These are phyloP conservation scores for Allantophomopsis cytisporea DNA, from an alignment of 2,329 filamentous ascomycete genomes.

Conservation along the genomic window DNA sequence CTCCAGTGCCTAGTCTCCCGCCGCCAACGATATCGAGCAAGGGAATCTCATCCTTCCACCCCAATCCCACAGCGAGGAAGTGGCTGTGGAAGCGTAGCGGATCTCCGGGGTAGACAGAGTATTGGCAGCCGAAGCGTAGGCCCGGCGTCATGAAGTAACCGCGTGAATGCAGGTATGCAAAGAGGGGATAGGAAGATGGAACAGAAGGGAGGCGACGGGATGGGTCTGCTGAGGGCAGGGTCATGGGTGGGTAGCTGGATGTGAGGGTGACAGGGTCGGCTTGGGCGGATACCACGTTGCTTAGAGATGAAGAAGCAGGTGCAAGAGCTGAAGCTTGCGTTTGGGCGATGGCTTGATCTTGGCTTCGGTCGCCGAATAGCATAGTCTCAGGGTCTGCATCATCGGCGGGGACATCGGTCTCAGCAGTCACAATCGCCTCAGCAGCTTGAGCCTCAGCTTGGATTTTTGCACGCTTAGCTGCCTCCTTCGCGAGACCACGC, in stretches of 20 bases:
- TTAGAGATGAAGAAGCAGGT: slow-evolving; percentile 2
- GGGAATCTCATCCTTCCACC: slow-evolving; percentile 79
- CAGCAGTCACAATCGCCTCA: slow-evolving; percentile 2
- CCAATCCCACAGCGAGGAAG: slow-evolving; percentile 71
- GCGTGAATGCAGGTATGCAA: slow-evolving; percentile 61
- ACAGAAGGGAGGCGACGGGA: slow-evolving; percentile 20
- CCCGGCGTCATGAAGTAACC: slow-evolving; percentile 87
- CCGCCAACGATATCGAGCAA: slow-evolving; percentile 77
- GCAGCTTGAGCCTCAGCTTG: slow-evolving; percentile 2
- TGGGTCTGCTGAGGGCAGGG: slow-evolving; percentile 10
- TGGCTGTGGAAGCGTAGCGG: slow-evolving; percentile 91
- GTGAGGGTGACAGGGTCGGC: slow-evolving; percentile 25
- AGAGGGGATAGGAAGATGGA: slow-evolving; percentile 57
- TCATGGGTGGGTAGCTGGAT: slow-evolving; percentile 26
- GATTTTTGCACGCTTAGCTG: slow-evolving; percentile 9
- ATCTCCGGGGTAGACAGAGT: slow-evolving; percentile 91
- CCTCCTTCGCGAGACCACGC: slow-evolving; percentile 13
- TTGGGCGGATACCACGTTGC: neutral
- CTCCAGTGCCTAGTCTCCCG: slow-evolving; percentile 78
- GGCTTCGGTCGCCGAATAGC: slow-evolving; percentile 5
- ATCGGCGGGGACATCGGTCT: neutral
- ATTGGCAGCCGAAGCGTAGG: slow-evolving; percentile 85
- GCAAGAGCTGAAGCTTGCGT: slow-evolving; percentile 9
- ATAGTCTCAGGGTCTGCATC: slow-evolving; percentile 8
- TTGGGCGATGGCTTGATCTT: slow-evolving; percentile 18